A percentile compares a stretch with the other conserved stretches of the same genome.
Conservation (phyloP, 1,284 basidiomycete species). For the Austropuccinia psidii region DNA sequence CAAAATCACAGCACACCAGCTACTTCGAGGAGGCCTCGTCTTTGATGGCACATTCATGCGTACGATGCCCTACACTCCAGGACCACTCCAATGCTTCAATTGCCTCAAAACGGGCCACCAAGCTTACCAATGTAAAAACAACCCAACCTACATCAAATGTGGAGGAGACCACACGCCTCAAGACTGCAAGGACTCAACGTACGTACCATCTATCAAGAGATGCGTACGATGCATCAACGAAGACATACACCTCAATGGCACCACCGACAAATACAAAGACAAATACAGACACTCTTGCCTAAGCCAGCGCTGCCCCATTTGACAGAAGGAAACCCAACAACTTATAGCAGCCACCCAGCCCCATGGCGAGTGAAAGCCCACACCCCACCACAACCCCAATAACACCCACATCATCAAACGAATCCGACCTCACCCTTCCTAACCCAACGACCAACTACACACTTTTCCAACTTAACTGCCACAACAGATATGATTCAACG, state of each 20-base stretch:
- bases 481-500: constrained; percentile 5
- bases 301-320: too few species aligned
- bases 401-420: too few species aligned
- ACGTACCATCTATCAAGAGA: too few species aligned
- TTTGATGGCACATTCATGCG: background rate
- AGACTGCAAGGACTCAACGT: background rate
- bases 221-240: too few species aligned
- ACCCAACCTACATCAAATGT: background rate
- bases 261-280: too few species aligned
- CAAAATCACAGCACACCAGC: background rate
- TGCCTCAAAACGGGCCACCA: background rate
- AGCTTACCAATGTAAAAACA: background rate
- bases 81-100: background rate
- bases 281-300: background rate
- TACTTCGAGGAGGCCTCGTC: background rate
- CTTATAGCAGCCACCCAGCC: too few species aligned
- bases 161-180: background rate
- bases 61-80: background rate
- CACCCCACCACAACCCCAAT: too few species aligned
- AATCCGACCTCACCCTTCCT: too few species aligned
- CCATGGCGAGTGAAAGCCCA: too few species aligned
- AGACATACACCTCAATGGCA: too few species aligned
- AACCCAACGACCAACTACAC: too few species aligned
- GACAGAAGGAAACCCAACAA: too few species aligned
- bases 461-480: constrained; percentile 16